Evolutionary conservation across 345 rosid species (phyloP), one percentile per base, ranked within the genome.

Genomic region (Citrus australasica): DNA sequence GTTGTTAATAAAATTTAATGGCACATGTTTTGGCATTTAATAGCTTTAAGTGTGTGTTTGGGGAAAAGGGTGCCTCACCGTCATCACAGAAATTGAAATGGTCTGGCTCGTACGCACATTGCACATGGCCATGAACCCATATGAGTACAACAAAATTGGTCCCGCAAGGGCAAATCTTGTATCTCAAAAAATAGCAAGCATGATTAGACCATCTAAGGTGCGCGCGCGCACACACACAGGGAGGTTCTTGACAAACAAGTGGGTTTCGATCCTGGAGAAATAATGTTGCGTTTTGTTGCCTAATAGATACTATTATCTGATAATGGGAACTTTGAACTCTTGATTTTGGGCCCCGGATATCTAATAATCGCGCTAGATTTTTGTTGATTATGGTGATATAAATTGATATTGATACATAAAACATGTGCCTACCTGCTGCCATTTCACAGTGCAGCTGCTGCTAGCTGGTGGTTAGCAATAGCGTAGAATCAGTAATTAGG

Each of bases 201-300:
- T 77, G 84, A 77, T 81, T 81, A 73, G 81, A 77, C 81, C 27
- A 55, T 67, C 67, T 35, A 80, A 70, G 16, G 51, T 0, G 51
- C 51, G 51, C 51, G 48, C 48, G 16, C 16, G 51, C 51, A 0
- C 51, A 0, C 16, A 1, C 51, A 11, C 61, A 30, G 21, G 0
- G 28, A 10, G 13, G 30, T 22, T 37, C 16, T 56, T 19, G 73
- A 68, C 76, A 68, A 68, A 62, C 72, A 74, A 78, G 67, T 73
- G 62, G 48, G 76, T 38, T 48, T 69, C 72, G 7, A 37, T 40
- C 74, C 28, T 8, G 68, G 73, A 74, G 58, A 62, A 61, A 10
- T 61, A 60, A 73, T 33, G 48, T 30, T 63, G n/a, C 19, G 10
- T 64, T 28, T 28, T 25, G 33, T n/a, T 78, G 70, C 69, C 40